Evolutionary conservation across 164 flowering plant genomes (phyloP), one percentile per base, ranked within the genome.

Genomic region (Liquidambar formosana): DNA sequence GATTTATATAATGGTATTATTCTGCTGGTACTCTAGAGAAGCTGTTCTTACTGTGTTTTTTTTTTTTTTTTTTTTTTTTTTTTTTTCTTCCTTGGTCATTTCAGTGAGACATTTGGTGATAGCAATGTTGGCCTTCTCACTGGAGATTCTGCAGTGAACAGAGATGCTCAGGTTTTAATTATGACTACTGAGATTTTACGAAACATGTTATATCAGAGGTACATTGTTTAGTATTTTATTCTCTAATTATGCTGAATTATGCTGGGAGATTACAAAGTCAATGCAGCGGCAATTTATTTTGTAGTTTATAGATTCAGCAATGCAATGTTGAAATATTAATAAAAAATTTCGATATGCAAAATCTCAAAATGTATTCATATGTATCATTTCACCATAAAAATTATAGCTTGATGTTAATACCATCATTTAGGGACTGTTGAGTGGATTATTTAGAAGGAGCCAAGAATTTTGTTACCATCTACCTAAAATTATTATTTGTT

Each of bases 181-280:
- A 93, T 95, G 99, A 95, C 99, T 3, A 93, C 99, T 4, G 99
- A 93, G 78, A 93, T 95, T 76, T 77, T 93, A 76, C 86, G 99
- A 60, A 95, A 95, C 73, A 95, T 95, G 99, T 61, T 95, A 65
- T 95, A 95, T 73, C 95, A 86, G 71, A 91, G 97, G 99, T 92
- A 75, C 57, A 12, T 14, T 44, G 23, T 54, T 54, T 22, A 5
- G n/a, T 51, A n/a, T 27, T 56, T 38, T 18, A 53, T 25, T 22
- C 6, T 2, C 21, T 12, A 25, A 57, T 8, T 21, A 8, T 10
- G n/a, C 19, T 19, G 8, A 25, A 14, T 25, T 27, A 27, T 1
- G 49, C 2, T 2, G 27, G 26, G 4, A 54, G 6, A 19, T 10
- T 18, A 15, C 2, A 18, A 16, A 16, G 53, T 49, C 8, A 16